phyloP scores from a whole-genome alignment of 768 basidiomycete genomes.

The Calocera viscosa region DNA sequence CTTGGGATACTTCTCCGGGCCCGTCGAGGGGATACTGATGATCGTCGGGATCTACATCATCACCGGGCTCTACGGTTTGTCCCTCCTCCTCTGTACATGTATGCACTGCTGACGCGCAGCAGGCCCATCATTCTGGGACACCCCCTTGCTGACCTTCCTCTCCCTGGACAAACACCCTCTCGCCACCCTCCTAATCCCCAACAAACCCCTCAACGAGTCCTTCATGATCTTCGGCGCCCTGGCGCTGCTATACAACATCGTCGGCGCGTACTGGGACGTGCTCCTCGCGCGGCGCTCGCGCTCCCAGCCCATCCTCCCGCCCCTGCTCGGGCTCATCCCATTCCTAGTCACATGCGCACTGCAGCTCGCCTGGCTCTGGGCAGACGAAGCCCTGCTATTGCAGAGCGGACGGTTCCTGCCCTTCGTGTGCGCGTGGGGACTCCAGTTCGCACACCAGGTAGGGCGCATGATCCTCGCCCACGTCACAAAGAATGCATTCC shows the following conservation, averaged over 20 bases:
- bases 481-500: conserved; percentile 72
- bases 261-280: conserved; percentile 40
- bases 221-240: conserved; percentile 75
- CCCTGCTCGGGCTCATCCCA: conserved; percentile 66
- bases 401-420: conserved; percentile 69
- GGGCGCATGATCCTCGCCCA: conserved; percentile 89
- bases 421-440: conserved; percentile 86
- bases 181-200: conserved; percentile 41
- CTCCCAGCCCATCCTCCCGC: conserved; percentile 29
- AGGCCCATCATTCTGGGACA: conserved; percentile 79
- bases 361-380: conserved; percentile 70
- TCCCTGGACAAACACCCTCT: conserved; percentile 39
- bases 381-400: conserved; percentile 57
- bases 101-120: background rate
- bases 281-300: background rate
- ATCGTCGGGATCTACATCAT: conserved; percentile 64
- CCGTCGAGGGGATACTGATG: conserved; percentile 90
- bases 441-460: conserved; percentile 70
- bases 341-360: conserved; percentile 58
- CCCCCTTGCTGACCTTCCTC: conserved; percentile 43
- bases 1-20: conserved; percentile 87
- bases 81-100: conserved; percentile 11
- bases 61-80: conserved; percentile 58
- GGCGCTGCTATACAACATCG: conserved; percentile 67
- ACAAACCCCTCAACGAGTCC: conserved; percentile 65